A percentile compares a stretch with the other conserved stretches of the same genome.
These are phyloP conservation scores for Boletus subparvulus DNA, from an alignment of 768 basidiomycete genomes.

Conservation along the genomic window DNA sequence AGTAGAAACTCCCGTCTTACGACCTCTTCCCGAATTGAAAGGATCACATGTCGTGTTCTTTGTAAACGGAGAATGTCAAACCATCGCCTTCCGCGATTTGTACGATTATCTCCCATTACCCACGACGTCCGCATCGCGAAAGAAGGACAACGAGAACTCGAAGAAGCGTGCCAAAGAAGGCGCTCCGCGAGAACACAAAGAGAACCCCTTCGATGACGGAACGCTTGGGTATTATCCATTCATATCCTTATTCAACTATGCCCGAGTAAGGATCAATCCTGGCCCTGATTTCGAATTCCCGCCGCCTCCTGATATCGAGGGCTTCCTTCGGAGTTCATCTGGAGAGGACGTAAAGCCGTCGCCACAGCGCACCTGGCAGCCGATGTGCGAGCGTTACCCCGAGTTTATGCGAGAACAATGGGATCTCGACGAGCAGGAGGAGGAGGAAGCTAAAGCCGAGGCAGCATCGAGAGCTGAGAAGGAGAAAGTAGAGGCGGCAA, in stretches of 20 bases:
- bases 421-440: constrained; percentile 73
- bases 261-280: constrained; percentile 79
- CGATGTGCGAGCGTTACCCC: constrained; percentile 78
- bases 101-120: constrained; percentile 88
- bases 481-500: constrained; percentile 39
- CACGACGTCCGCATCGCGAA: constrained; percentile 53
- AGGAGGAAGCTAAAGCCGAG: constrained; percentile 57
- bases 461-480: constrained; percentile 43
- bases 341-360: constrained; percentile 34
- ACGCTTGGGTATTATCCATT: constrained; percentile 94
- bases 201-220: constrained; percentile 92
- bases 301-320: constrained; percentile 78
- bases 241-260: constrained; percentile 90
- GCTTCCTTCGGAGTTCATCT: constrained; percentile 42
- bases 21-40: constrained; percentile 66
- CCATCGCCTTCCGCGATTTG: constrained; percentile 80
- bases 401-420: constrained; percentile 87
- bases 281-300: constrained; percentile 85
- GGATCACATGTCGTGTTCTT: constrained; percentile 85
- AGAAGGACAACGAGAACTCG: constrained; percentile 55
- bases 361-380: constrained; percentile 60
- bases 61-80: constrained; percentile 84
- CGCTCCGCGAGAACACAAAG: constrained; percentile 66
- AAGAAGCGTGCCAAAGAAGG: constrained; percentile 64
- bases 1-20: constrained; percentile 43